Evolutionary conservation across 2,329 filamentous ascomycete genomes (phyloP).

Genomic region (Monascus ruber): DNA sequence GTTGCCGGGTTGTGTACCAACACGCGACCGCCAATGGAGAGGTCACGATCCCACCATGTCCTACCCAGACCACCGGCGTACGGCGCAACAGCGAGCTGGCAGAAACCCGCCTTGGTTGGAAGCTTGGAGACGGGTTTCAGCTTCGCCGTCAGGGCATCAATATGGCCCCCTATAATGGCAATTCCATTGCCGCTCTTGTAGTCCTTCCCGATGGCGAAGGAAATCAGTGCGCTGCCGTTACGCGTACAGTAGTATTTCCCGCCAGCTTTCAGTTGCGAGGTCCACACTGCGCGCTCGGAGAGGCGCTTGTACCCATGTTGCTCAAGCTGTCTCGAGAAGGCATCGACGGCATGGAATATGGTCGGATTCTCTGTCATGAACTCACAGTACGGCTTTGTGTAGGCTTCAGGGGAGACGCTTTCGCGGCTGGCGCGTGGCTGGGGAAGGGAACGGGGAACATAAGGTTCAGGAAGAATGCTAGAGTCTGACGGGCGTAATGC

Average conservation of each 20-base stretch:
- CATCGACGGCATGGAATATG: slow-evolving; percentile 77
- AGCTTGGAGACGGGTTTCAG: slow-evolving; percentile 85
- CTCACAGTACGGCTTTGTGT: slow-evolving; percentile 72
- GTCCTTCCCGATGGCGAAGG: slow-evolving; percentile 68
- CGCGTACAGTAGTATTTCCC: slow-evolving; percentile 83
- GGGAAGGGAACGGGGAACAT: slow-evolving; percentile 7
- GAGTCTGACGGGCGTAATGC: slow-evolving; percentile 15
- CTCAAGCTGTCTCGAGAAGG: slow-evolving; percentile 62
- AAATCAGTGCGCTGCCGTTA: slow-evolving; percentile 75
- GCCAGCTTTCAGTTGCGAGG: slow-evolving; percentile 56
- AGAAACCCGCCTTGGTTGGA: slow-evolving; percentile 71
- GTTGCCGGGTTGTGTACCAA: slow-evolving; percentile 61
- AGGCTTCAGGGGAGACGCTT: slow-evolving; percentile 40
- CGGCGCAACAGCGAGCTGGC: slow-evolving; percentile 82
- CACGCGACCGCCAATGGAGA: slow-evolving; percentile 81
- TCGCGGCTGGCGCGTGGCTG: slow-evolving; percentile 5
- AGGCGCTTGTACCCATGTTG: slow-evolving; percentile 64
- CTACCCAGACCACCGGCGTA: slow-evolving; percentile 79
- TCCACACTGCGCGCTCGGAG: slow-evolving; percentile 69
- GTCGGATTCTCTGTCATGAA: slow-evolving; percentile 88
- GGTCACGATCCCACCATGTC: slow-evolving; percentile 96
- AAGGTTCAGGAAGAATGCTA: slow-evolving; percentile 13
- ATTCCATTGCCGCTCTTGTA: slow-evolving; percentile 80
- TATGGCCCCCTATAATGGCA: slow-evolving; percentile 80
- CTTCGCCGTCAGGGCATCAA: slow-evolving; percentile 82